These are phyloP conservation scores for Solanum chilense DNA, from an alignment of 257 asterid species.

Conservation along the genomic window DNA sequence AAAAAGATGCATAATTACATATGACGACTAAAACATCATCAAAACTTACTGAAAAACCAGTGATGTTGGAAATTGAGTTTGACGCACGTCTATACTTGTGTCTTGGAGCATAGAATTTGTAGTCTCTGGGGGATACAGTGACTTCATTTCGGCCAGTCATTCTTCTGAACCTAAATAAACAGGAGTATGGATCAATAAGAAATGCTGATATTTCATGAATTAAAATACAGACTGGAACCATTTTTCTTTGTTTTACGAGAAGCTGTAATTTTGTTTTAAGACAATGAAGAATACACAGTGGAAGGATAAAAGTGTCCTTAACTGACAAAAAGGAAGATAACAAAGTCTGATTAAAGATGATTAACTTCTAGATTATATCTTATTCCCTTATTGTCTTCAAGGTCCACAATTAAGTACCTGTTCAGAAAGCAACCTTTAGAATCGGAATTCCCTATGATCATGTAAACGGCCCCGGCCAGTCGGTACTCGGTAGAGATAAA, in stretches of 20 bases:
- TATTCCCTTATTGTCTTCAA: neutral
- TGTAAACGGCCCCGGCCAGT: neutral
- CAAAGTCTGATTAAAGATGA: neutral
- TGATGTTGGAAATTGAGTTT: constrained; percentile 54
- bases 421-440: neutral
- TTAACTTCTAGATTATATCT: neutral
- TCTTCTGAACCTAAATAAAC: constrained; percentile 62
- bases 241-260: neutral
- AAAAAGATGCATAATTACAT: neutral
- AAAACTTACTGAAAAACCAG: constrained; percentile 66
- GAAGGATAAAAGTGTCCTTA: neutral
- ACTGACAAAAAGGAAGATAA: neutral
- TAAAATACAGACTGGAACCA: neutral
- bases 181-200: neutral
- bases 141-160: constrained; percentile 88
- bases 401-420: neutral
- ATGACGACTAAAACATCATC: neutral
- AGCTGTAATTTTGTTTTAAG: neutral
- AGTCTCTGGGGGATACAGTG: constrained; percentile 71
- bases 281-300: neutral
- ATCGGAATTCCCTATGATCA: neutral
- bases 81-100: constrained; percentile 89
- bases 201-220: neutral
- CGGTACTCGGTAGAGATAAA: neutral
- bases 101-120: constrained; percentile 95